These are phyloP conservation scores for Climacium dendroides DNA, from an alignment of 225 moss, liverwort and hornwort species.

Conservation along the genomic window DNA sequence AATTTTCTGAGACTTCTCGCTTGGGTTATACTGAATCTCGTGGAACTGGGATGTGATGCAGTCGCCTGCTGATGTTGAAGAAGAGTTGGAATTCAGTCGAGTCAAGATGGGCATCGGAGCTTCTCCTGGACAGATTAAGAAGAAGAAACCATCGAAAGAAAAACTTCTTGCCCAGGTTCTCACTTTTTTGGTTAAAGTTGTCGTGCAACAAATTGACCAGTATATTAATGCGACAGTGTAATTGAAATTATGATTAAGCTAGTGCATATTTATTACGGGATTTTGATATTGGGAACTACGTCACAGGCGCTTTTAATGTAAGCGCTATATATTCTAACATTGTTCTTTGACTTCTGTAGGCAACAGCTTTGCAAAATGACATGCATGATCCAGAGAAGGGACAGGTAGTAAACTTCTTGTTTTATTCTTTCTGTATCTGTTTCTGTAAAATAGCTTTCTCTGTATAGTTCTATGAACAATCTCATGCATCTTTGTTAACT, in stretches of 20 bases:
- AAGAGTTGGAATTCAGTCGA: slow-evolving; percentile 67
- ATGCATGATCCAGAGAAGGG: slow-evolving; percentile 94
- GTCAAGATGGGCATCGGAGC: slow-evolving; percentile 82
- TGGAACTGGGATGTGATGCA: slow-evolving; percentile 19
- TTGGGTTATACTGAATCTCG: not conserved
- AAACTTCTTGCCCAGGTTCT: slow-evolving; percentile 68
- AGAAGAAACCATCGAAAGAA: slow-evolving; percentile 68
- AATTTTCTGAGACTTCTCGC: not conserved
- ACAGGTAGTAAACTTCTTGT: slow-evolving; percentile 25
- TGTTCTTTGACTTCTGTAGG: slow-evolving; percentile 27
- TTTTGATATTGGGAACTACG: not conserved
- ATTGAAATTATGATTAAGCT: not conserved
- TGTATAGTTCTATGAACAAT: not conserved
- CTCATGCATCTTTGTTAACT: not conserved
- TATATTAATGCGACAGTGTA: not conserved
- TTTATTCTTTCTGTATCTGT: not conserved
- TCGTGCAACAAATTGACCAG: not conserved
- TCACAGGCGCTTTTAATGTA: not conserved
- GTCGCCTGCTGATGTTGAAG: slow-evolving; percentile 28
- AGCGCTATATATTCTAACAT: not conserved
- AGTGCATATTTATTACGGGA: not conserved
- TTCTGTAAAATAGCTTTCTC: not conserved
- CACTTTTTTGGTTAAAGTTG: not conserved
- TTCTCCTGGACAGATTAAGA: slow-evolving; percentile 34
- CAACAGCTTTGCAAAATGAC: slow-evolving; percentile 59